Evolutionary conservation across 148 eudicot species (phyloP), one percentile per base, ranked within the genome.

Genomic region (Nepenthes mirabilis): DNA sequence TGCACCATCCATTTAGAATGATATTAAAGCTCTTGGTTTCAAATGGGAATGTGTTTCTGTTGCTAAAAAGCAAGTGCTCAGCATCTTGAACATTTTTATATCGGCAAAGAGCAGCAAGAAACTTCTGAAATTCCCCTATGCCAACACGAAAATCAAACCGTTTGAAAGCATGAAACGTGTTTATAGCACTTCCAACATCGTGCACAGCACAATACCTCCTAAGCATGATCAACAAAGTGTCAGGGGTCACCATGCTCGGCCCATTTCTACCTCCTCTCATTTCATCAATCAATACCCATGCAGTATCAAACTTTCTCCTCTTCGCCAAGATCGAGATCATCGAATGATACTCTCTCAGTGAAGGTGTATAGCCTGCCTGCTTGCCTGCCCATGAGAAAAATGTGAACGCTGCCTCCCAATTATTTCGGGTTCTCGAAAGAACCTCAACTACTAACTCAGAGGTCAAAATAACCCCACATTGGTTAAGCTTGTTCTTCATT

Each of bases 71-170:
- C 57, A 91, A 66, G 71, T 81, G 81, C 75, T 91, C 97, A 23
- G 97, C 97, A 68, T 91, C 97, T 68, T 78, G 82, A 43, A 91
- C 93, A 55, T 91, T 91, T 68, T 91, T 91, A 77, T 91, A 91
- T 14, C 93, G 75, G 45, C 90, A 80, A 12, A 91, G 86, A 1
- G 97, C 93, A 12, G 90, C 78, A 5, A 91, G 81, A 74, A 91
- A 81, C 54, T 74, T 71, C 36, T 91, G 97, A 58, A 91, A 91
- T 51, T 88, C 93, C 53, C 73, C 86, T 72, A 83, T n/a, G 2
- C 88, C 80, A 2, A 77, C 34, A n/a, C 61, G 69, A 58, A 91
- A 73, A 58, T 74, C 72, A 64, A 87, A 91, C 47, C 78, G 69
- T 65, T 77, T 81, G 68, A 79, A 79, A 43, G 85, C 84, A 53